A percentile compares a stretch with the other conserved stretches of the same genome.
These are phyloP conservation scores for Neurospora discreta DNA, from an alignment of 495 filamentous ascomycete genomes.

Conservation along the genomic window DNA sequence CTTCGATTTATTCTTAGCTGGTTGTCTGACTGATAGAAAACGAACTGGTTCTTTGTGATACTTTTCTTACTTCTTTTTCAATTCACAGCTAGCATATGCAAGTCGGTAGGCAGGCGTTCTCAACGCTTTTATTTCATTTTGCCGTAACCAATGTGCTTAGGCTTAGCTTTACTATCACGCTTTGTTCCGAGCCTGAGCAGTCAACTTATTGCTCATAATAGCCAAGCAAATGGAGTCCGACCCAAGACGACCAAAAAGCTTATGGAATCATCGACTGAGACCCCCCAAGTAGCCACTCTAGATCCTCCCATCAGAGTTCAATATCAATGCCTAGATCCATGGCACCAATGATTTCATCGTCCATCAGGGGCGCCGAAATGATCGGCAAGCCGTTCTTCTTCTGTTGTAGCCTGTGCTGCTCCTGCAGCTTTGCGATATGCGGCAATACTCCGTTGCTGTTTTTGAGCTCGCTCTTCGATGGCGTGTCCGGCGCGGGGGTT, in stretches of 20 bases:
- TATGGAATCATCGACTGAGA: not conserved
- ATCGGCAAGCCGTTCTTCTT: conserved; percentile 46
- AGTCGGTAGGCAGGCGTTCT: not conserved
- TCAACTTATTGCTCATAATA: not conserved
- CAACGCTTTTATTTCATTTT: not conserved
- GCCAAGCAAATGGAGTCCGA: not conserved
- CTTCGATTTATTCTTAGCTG: not conserved
- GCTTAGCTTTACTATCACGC: not conserved
- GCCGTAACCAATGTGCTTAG: not conserved
- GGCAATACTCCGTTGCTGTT: conserved; percentile 16
- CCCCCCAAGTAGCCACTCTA: not conserved
- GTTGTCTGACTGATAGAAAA: not conserved
- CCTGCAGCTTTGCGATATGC: conserved; percentile 39
- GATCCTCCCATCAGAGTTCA: conserved; percentile 38
- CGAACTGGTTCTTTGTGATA: not conserved
- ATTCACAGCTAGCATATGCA: not conserved
- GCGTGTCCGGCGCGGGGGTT: not conserved
- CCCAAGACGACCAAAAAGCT: not conserved
- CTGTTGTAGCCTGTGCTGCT: conserved; percentile 45
- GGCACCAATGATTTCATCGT: conserved; percentile 74
- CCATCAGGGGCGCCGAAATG: conserved; percentile 62
- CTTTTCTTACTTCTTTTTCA: not conserved
- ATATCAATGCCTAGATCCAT: conserved; percentile 76
- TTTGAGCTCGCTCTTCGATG: not conserved
- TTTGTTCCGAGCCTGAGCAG: not conserved